Percentiles rank a stretch among this genome's conserved stretches.
These are phyloP conservation scores for Pterulicium gracile DNA, from an alignment of 1,284 basidiomycete genomes.

Conservation along the genomic window DNA sequence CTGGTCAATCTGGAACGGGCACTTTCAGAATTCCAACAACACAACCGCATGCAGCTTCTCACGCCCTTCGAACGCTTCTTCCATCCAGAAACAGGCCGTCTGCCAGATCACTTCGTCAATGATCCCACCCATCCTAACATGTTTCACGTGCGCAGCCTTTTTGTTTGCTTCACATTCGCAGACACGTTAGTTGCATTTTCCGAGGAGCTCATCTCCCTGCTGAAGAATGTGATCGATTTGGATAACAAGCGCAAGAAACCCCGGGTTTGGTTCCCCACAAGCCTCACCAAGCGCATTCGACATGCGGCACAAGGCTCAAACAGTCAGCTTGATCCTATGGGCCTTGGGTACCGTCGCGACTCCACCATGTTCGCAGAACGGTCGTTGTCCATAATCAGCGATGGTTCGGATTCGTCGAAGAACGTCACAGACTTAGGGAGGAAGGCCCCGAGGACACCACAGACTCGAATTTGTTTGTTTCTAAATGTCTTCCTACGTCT, in stretches of 20 bases:
- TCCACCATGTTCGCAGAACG: not conserved
- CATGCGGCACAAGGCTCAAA: conserved; percentile 6
- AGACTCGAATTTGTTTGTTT: too few relatives aligned
- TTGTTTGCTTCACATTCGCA: conserved; percentile 30
- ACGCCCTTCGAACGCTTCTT: conserved; percentile 29
- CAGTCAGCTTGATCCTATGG: conserved; percentile 9
- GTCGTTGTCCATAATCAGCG: too few relatives aligned
- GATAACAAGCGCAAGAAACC: conserved; percentile 21
- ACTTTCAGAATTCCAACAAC: conserved; percentile 20
- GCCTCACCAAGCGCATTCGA: too few relatives aligned
- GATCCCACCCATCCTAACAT: too few relatives aligned
- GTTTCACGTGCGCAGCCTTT: too few relatives aligned
- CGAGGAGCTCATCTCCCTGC: conserved; percentile 20
- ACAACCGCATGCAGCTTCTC: conserved; percentile 21
- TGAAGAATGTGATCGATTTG: conserved; percentile 20
- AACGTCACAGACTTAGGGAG: not conserved
- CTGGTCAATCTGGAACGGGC: conserved; percentile 15
- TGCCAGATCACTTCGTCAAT: too few relatives aligned
- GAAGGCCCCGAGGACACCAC: not conserved
- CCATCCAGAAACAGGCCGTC: conserved; percentile 20
- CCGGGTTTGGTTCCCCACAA: conserved; percentile 26
- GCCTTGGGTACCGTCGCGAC: not conserved
- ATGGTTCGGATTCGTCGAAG: too few relatives aligned
- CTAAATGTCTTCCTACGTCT: not conserved
- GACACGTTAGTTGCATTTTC: conserved; percentile 28